phyloP scores from a whole-genome alignment of 1,284 basidiomycete genomes.

The Stygiomarasmius scandens region DNA sequence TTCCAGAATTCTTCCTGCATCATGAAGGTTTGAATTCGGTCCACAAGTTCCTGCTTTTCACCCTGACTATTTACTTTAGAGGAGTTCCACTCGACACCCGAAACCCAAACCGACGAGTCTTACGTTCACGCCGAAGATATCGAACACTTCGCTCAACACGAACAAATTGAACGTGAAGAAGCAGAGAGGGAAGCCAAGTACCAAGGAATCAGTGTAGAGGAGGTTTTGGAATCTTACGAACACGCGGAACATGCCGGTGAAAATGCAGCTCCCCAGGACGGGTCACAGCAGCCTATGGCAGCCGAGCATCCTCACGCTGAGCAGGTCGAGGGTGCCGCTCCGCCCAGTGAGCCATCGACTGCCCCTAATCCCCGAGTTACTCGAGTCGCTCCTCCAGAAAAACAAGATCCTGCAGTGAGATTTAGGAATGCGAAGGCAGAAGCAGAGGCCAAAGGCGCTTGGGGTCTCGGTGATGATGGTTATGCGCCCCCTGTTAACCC shows the following conservation, averaged over 20 bases:
- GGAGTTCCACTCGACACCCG: slow-evolving; percentile 92
- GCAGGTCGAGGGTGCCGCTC: slow-evolving; percentile 27
- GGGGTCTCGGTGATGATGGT: slow-evolving; percentile 74
- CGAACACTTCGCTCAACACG: slow-evolving; percentile 89
- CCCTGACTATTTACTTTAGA: slow-evolving; percentile 45
- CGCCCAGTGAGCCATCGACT: slow-evolving; percentile 25
- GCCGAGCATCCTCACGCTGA: slow-evolving; percentile 36
- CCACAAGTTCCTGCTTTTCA: neutral
- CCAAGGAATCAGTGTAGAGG: slow-evolving; percentile 79
- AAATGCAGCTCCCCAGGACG: slow-evolving; percentile 24
- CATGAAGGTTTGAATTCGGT: slow-evolving; percentile 76
- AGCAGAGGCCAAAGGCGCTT: slow-evolving; percentile 57
- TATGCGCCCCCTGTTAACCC: slow-evolving; percentile 74
- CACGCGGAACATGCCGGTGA: slow-evolving; percentile 30
- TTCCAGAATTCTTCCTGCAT: slow-evolving; percentile 80
- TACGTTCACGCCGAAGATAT: slow-evolving; percentile 93
- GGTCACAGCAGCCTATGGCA: slow-evolving; percentile 18
- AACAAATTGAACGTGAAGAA: slow-evolving; percentile 85
- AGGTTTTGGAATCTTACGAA: slow-evolving; percentile 59
- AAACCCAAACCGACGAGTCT: slow-evolving; percentile 94
- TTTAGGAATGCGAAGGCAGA: slow-evolving; percentile 59
- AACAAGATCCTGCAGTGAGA: slow-evolving; percentile 63
- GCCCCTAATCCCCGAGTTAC: slow-evolving; percentile 52
- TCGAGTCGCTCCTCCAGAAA: slow-evolving; percentile 60
- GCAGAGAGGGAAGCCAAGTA: slow-evolving; percentile 80